Base-by-base conservation (phyloP, 2,329 filamentous ascomycete species). In the Ascochyta fabae region DNA sequence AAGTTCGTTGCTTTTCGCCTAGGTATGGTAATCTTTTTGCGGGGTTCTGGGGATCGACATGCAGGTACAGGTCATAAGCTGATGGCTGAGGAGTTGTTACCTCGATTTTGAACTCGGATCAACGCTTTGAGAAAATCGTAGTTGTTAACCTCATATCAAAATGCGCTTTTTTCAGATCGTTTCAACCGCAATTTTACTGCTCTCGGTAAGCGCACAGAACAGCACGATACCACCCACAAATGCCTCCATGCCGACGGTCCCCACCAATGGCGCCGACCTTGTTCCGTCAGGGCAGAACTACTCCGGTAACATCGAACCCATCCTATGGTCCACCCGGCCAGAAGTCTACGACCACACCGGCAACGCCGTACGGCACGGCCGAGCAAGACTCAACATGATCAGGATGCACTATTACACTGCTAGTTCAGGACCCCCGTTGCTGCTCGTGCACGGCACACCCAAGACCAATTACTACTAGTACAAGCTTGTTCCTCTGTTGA, bases 391-490 rank as follows among this genome's bases (percentile, higher is more conserved):
- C n/a, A 53, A 59, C 33, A 50, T 48, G 38, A 59, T 53, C 43
- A 41, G 48, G 26, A 56, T 59, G 47, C 56, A 56, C 26, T 59
- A 56, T 35, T 59, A 59, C 23, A 59, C 41, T 3, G 29, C 56
- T 4, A 48, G 56, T 3, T 53, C 52, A 1, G 52, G 56, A 33
- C 56, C 56, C 1, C 48, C 56, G 8, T 15, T 59, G 22, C 48
- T 59, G 6, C 56, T 59, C 13, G 44, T 59, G 0, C 56, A 59
- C 13, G 52, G 52, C 8, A 59, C 56, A 6, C 56, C 52, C 2
- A 56, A 59, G 31, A 59, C 56, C 7, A 59, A 56, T 19, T 59
- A 56, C 22, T 74, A 74, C 64, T 74, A 68, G 71, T 73, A 75
- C 61, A 66, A 65, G 4, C 53, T 75, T 26, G 67, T 74, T 34